Percentiles rank a stretch among this genome's conserved stretches.
Conservation (phyloP, 2,329 filamentous ascomycete genomes). For the Alternaria ethzedia region DNA sequence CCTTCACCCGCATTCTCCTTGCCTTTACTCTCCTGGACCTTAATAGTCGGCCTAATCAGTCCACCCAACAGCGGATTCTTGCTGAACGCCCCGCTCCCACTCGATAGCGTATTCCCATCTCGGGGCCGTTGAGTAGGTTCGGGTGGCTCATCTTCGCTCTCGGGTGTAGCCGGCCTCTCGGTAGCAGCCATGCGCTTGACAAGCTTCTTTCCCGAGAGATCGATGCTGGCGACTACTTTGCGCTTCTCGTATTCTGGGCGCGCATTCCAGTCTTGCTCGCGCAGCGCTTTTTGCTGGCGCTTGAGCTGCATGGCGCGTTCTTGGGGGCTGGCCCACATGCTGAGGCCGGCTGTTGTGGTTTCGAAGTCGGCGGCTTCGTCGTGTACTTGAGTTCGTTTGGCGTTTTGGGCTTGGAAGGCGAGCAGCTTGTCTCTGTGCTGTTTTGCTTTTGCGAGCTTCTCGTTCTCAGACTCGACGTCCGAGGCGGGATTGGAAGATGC, state of each 20-base stretch:
- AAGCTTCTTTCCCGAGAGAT: constrained; percentile 78
- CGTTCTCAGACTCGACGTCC: constrained; percentile 56
- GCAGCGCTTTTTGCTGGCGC: constrained; percentile 79
- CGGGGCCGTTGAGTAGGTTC: constrained; percentile 30
- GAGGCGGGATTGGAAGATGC: constrained; percentile 46
- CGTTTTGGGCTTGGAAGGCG: constrained; percentile 84
- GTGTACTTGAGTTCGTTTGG: constrained; percentile 79
- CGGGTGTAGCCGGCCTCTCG: constrained; percentile 61
- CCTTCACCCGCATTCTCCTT: constrained; percentile 46
- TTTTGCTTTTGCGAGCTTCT: constrained; percentile 71
- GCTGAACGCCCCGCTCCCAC: constrained; percentile 66
- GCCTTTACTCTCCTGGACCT: constrained; percentile 61
- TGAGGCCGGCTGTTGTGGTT: constrained; percentile 65
- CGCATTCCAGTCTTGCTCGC: constrained; percentile 87
- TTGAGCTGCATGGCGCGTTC: constrained; percentile 84
- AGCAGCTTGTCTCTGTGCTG: constrained; percentile 83
- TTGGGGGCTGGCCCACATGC: constrained; percentile 83
- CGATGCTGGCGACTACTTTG: constrained; percentile 82
- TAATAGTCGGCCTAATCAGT: constrained; percentile 68
- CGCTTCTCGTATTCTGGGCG: constrained; percentile 89
- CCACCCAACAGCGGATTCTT: constrained; percentile 71
- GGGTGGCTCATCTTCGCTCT: constrained; percentile 59
- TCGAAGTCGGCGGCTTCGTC: constrained; percentile 84
- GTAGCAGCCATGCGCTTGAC: constrained; percentile 70
- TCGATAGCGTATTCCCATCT: constrained; percentile 34